Conservation (phyloP, 306 rosid species). For the Cyclanthera cordifolia region DNA sequence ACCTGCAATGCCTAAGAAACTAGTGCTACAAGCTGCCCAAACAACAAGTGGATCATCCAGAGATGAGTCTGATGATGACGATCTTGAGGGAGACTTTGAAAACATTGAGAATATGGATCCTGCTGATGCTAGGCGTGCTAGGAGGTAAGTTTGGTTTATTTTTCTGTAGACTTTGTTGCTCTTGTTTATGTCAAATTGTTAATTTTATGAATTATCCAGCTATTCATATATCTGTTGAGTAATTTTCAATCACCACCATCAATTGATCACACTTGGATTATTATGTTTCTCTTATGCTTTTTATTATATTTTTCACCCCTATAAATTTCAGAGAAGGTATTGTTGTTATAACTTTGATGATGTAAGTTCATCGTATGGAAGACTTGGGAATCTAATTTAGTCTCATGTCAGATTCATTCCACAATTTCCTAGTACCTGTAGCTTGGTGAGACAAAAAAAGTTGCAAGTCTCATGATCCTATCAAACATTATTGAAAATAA, state of each 20-base stretch:
- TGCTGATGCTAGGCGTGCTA: constrained; percentile 40
- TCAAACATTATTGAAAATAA: not conserved
- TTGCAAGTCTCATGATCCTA: not conserved
- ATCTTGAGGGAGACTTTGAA: constrained; percentile 43
- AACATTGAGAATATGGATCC: constrained; percentile 38
- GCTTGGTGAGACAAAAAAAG: not conserved
- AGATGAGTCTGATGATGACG: constrained; percentile 52
- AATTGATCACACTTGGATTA: not conserved
- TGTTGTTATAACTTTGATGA: not conserved
- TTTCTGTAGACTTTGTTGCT: not conserved
- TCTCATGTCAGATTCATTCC: not conserved
- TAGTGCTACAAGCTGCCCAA: constrained; percentile 23
- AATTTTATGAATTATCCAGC: not conserved
- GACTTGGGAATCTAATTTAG: not conserved
- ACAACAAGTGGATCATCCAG: constrained; percentile 49
- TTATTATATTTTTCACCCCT: not conserved
- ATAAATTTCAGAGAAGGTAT: not conserved
- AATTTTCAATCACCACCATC: not conserved
- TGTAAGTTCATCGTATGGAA: not conserved
- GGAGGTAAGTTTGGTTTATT: constrained; percentile 28
- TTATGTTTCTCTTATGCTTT: not conserved
- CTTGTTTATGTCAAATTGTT: constrained; percentile 7
- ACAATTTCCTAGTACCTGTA: not conserved
- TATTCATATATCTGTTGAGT: not conserved
- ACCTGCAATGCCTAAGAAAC: constrained; percentile 29